These are phyloP conservation scores for Chaetomiaceae sp. DNA, from an alignment of 2,329 filamentous ascomycete genomes.

Conservation along the genomic window DNA sequence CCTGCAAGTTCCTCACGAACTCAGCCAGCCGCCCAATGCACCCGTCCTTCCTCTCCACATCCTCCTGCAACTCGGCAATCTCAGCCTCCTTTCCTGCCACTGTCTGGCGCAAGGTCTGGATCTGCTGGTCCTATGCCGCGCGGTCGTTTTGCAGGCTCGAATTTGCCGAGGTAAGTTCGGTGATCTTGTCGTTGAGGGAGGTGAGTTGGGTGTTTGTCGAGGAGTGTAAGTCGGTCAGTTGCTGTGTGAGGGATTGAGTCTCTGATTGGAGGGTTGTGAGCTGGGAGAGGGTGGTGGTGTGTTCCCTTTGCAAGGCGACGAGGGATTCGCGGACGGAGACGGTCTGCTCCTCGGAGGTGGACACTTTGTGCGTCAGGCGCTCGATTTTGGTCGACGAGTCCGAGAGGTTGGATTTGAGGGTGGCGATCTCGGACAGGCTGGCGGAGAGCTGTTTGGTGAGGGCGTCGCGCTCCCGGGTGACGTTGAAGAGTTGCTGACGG, in stretches of 20 bases:
- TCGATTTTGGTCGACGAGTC: background rate
- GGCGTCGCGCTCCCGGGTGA: background rate
- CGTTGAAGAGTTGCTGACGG: background rate
- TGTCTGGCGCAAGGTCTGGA: background rate
- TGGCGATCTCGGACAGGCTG: background rate
- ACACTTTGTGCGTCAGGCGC: background rate
- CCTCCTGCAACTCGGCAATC: background rate
- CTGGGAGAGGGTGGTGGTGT: too few relatives aligned
- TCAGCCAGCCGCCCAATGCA: background rate
- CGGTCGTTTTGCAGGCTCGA: background rate
- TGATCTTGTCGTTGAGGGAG: background rate
- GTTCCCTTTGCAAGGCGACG: too few relatives aligned
- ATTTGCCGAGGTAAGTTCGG: background rate
- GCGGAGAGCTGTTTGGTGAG: background rate
- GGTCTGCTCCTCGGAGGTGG: too few relatives aligned
- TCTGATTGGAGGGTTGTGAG: background rate
- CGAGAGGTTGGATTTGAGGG: background rate
- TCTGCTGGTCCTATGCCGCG: background rate
- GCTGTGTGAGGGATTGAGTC: background rate
- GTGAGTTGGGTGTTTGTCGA: background rate
- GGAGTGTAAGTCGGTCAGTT: background rate
- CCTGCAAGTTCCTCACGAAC: background rate
- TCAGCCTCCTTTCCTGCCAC: background rate
- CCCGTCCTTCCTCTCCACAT: background rate
- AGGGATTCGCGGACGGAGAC: too few relatives aligned